Evolutionary conservation across 768 basidiomycete species (phyloP).

Genomic region (Pilatotrama ljubarskyi): DNA sequence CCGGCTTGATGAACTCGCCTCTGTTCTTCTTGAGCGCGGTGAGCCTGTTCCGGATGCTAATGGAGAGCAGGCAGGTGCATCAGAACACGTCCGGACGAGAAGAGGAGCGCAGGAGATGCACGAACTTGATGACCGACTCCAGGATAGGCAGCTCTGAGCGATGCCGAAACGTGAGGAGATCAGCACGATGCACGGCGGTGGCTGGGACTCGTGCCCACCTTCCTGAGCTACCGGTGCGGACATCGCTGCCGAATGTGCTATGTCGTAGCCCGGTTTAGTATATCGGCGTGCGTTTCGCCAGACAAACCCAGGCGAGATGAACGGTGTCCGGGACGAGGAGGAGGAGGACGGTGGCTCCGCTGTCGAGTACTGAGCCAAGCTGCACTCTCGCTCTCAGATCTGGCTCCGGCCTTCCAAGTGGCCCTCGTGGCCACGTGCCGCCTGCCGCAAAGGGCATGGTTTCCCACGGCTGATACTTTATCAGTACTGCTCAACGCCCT

Average conservation of each 20-base stretch:
- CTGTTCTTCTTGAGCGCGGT: constrained; percentile 94
- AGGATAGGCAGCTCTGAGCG: constrained; percentile 85
- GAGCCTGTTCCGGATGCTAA: constrained; percentile 90
- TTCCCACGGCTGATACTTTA: constrained; percentile 38
- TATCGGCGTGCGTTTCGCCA: neutral
- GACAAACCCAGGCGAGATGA: neutral
- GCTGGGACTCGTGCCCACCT: constrained; percentile 46
- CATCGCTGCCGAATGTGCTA: constrained; percentile 39
- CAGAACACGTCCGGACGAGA: neutral
- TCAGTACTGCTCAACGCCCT: constrained; percentile 28
- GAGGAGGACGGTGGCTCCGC: constrained; percentile 15
- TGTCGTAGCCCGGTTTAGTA: neutral
- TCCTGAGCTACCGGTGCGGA: constrained; percentile 75
- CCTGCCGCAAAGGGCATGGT: constrained; percentile 21
- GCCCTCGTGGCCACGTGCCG: constrained; percentile 14
- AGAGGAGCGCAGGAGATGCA: constrained; percentile 26
- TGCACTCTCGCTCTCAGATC: neutral
- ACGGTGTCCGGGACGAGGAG: constrained; percentile 4
- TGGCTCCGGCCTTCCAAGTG: neutral
- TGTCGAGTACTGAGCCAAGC: neutral
- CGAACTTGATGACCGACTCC: constrained; percentile 89
- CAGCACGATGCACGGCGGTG: constrained; percentile 20
- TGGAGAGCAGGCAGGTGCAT: constrained; percentile 17
- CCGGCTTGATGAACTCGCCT: constrained; percentile 87
- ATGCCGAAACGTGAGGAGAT: constrained; percentile 24